Conservation (phyloP, 768 basidiomycete species). For the Russula earlei region DNA sequence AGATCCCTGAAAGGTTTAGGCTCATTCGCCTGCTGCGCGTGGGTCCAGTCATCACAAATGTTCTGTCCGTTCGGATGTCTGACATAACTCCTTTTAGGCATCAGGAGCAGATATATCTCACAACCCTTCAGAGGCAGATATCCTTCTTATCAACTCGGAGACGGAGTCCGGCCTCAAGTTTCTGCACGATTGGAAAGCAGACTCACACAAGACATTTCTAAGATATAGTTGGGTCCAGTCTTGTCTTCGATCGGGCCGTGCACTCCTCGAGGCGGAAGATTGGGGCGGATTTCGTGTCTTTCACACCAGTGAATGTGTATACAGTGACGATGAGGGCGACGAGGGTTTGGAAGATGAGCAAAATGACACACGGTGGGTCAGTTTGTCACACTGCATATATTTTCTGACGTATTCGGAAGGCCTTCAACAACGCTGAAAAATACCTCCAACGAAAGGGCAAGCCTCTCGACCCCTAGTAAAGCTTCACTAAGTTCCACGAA, state of each 20-base stretch:
- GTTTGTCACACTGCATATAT: neutral
- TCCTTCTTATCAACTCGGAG: slow-evolving; percentile 51
- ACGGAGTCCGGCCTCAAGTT: slow-evolving; percentile 45
- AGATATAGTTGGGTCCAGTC: slow-evolving; percentile 43
- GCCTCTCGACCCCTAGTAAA: neutral
- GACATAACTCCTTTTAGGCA: slow-evolving; percentile 30
- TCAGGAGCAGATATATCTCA: slow-evolving; percentile 45
- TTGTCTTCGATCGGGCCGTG: slow-evolving; percentile 35
- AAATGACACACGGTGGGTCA: neutral
- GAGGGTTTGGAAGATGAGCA: neutral
- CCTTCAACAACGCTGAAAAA: neutral
- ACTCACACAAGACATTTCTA: slow-evolving; percentile 40
- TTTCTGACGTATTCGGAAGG: neutral
- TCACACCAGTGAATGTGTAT: slow-evolving; percentile 20
- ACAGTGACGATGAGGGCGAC: slow-evolving; percentile 2
- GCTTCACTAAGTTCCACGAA: neutral
- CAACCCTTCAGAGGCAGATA: slow-evolving; percentile 41
- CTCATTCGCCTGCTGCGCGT: slow-evolving; percentile 33
- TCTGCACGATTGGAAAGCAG: slow-evolving; percentile 49
- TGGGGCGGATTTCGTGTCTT: slow-evolving; percentile 36
- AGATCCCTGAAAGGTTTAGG: slow-evolving; percentile 39
- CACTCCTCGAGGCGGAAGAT: slow-evolving; percentile 38
- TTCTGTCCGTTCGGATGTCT: neutral
- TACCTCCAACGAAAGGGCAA: neutral
- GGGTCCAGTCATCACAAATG: neutral